These are phyloP conservation scores for Sporisorium sorghi DNA, from an alignment of 1,284 basidiomycete genomes.

Conservation along the genomic window DNA sequence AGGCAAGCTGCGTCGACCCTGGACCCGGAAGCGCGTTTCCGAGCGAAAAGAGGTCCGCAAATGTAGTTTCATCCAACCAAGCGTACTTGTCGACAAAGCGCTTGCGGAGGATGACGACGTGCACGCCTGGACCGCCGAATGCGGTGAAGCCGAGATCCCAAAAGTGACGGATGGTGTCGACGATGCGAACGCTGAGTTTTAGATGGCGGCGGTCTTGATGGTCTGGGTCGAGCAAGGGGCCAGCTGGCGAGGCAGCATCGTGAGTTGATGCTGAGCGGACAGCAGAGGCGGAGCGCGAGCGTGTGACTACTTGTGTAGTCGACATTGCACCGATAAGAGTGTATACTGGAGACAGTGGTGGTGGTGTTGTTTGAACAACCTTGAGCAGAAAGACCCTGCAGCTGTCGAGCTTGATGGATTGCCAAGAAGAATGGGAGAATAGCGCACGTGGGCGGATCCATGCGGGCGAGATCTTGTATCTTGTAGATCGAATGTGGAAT, in stretches of 20 bases:
- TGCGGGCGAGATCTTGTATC: too few relatives aligned
- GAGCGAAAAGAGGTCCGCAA: slow-evolving; percentile 71
- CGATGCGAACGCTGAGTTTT: slow-evolving; percentile 41
- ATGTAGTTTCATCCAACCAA: slow-evolving; percentile 61
- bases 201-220: slow-evolving; percentile 32
- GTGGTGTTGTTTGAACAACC: too few relatives aligned
- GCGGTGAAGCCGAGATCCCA: slow-evolving; percentile 59
- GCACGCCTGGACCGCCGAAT: slow-evolving; percentile 46
- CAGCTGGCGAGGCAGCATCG: slow-evolving; percentile 5
- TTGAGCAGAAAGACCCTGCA: too few relatives aligned
- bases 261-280: not conserved
- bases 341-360: not conserved
- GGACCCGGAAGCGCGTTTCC: slow-evolving; percentile 72
- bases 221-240: slow-evolving; percentile 13
- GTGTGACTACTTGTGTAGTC: slow-evolving; percentile 17
- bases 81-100: slow-evolving; percentile 57
- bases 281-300: slow-evolving; percentile 4
- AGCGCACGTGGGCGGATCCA: too few relatives aligned
- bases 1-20: slow-evolving; percentile 71
- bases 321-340: slow-evolving; percentile 15
- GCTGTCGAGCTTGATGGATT: too few relatives aligned
- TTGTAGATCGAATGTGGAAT: too few relatives aligned
- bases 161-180: slow-evolving; percentile 49
- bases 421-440: too few relatives aligned
- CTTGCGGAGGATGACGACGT: slow-evolving; percentile 51